Conservation (phyloP, 2,329 filamentous ascomycete genomes). For the Sporothrix pallida region DNA sequence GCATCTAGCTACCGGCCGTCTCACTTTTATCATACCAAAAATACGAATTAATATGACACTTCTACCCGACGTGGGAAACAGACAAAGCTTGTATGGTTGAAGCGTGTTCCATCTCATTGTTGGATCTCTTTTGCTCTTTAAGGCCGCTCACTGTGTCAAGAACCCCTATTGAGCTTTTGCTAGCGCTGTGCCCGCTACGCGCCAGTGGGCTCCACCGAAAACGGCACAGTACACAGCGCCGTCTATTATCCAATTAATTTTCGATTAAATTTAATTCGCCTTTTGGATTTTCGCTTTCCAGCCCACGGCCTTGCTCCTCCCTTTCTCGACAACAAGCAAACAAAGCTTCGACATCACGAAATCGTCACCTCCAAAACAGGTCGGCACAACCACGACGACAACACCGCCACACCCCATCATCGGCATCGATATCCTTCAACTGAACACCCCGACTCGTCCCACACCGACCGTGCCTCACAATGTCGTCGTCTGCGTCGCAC, state of each 20-base stretch:
- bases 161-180: not conserved
- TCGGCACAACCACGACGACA: conserved; percentile 13
- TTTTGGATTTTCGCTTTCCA: conserved; percentile 24
- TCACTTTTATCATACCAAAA: not conserved
- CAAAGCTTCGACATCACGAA: conserved; percentile 8
- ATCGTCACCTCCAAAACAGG: not conserved
- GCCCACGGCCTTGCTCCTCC: conserved; percentile 21
- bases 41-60: conserved; percentile 19
- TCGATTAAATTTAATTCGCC: conserved; percentile 24
- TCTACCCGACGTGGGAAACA: not conserved
- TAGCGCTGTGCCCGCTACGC: not conserved
- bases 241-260: conserved; percentile 21
- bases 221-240: not conserved
- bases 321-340: not conserved
- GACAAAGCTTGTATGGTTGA: not conserved
- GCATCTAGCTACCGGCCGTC: not conserved
- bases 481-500: conserved; percentile 51
- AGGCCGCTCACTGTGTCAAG: not conserved
- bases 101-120: not conserved
- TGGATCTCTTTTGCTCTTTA: not conserved
- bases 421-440: not conserved
- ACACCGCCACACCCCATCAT: not conserved
- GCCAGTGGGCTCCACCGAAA: conserved; percentile 20
- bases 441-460: not conserved
- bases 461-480: conserved; percentile 37